A percentile compares a stretch with the other conserved stretches of the same genome.
phyloP scores from a whole-genome alignment of 2,329 filamentous ascomycete genomes.

The Penicillium sp. region DNA sequence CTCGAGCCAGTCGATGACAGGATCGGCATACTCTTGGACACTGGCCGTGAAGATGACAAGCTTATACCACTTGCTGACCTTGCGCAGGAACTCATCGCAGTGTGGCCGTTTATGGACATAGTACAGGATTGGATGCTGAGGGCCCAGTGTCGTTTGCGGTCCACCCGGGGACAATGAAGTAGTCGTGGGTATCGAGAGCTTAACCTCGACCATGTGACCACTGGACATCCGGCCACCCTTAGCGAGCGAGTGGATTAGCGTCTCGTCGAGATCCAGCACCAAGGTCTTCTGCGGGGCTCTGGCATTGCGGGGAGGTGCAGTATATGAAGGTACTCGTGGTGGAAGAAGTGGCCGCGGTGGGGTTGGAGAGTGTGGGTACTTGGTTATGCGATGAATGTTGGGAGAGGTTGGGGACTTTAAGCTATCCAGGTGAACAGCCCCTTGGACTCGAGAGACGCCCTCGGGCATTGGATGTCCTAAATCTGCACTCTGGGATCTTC shows the following conservation, averaged over 20 bases:
- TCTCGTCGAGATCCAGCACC: conserved; percentile 94
- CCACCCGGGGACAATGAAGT: conserved; percentile 44
- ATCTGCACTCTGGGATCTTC: conserved; percentile 32
- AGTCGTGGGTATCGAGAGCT: conserved; percentile 53
- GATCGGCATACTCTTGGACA: conserved; percentile 97
- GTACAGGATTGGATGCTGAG: conserved; percentile 94
- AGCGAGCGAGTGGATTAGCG: conserved; percentile 94
- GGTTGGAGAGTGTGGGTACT: conserved; percentile 84
- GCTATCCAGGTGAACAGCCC: conserved; percentile 67
- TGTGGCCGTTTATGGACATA: conserved; percentile 98
- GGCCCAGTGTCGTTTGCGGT: conserved; percentile 65
- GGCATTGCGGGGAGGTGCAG: conserved; percentile 46
- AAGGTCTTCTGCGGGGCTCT: conserved; percentile 78
- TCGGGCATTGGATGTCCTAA: conserved; percentile 24
- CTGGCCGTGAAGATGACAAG: conserved; percentile 94
- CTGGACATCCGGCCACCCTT: conserved; percentile 94
- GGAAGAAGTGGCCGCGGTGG: conserved; percentile 89
- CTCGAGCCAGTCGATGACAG: conserved; percentile 98
- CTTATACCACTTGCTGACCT: conserved; percentile 98
- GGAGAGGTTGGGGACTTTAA: conserved; percentile 93
- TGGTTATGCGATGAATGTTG: conserved; percentile 66
- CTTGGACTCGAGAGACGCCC: conserved; percentile 23
- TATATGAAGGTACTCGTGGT: conserved; percentile 82
- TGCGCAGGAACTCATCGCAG: conserved; percentile 93
- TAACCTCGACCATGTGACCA: conserved; percentile 98